Evolutionary conservation across 2,329 filamentous ascomycete genomes (phyloP).

Genomic region (Dactylella cylindrospora): DNA sequence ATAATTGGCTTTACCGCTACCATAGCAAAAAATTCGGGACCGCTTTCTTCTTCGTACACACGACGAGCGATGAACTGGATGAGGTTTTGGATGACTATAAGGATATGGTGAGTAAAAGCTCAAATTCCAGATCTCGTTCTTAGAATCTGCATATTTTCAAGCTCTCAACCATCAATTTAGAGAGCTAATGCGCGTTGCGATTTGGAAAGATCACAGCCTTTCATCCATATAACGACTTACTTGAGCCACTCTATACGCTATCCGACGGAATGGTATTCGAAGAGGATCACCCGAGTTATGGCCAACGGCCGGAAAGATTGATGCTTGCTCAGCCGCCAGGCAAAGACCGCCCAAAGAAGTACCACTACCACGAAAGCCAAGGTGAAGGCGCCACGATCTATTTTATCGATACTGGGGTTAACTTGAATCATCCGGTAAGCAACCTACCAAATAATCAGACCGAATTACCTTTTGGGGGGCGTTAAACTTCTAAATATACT

Average conservation of each 20-base stretch:
- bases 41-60: constrained; percentile 7
- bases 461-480: too few relatives aligned
- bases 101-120: constrained; percentile 23
- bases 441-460: too few relatives aligned
- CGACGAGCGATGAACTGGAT: neutral
- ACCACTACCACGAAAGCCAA: neutral
- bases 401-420: constrained; percentile 34
- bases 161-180: too few relatives aligned
- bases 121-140: too few relatives aligned
- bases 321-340: constrained; percentile 9
- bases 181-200: too few relatives aligned
- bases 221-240: neutral
- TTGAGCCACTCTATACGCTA: constrained; percentile 11
- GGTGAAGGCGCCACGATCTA: constrained; percentile 20
- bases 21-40: constrained; percentile 3
- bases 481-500: too few relatives aligned
- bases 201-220: too few relatives aligned
- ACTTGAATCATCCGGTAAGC: constrained; percentile 25
- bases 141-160: too few relatives aligned
- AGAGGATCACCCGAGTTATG: too few relatives aligned
- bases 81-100: neutral
- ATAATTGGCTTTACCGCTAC: neutral
- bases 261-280: too few relatives aligned
- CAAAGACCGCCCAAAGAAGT: constrained; percentile 1
- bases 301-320: constrained; percentile 27